phyloP scores from a whole-genome alignment of 495 filamentous ascomycete species.

The Tetracladium marchalianum region DNA sequence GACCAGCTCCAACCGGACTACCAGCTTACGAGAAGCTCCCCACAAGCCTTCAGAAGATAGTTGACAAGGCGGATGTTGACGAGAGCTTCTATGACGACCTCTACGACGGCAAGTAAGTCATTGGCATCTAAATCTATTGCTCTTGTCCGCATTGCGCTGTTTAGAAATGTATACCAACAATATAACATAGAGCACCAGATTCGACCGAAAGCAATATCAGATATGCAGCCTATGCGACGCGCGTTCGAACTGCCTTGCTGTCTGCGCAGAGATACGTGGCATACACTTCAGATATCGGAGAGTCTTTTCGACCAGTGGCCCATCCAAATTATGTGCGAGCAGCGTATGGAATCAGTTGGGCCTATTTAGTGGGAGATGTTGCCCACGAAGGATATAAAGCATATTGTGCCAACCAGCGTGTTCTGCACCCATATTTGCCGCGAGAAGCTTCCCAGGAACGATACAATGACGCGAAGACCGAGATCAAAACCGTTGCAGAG shows the following conservation, averaged over 20 bases:
- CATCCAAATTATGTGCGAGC: constrained; percentile 70
- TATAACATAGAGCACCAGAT: constrained; percentile 52
- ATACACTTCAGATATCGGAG: constrained; percentile 94
- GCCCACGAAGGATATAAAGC: constrained; percentile 92
- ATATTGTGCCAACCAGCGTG: constrained; percentile 66
- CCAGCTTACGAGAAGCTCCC: constrained; percentile 55
- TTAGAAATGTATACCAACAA: constrained; percentile 11
- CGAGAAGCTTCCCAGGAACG: constrained; percentile 19
- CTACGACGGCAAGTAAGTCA: constrained; percentile 65
- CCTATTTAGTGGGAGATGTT: constrained; percentile 85
- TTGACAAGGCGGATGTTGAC: constrained; percentile 55
- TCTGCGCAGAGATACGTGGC: constrained; percentile 93
- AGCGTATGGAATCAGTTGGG: constrained; percentile 89
- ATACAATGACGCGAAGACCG: constrained; percentile 20
- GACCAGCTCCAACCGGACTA: constrained; percentile 30
- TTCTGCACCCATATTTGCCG: constrained; percentile 17
- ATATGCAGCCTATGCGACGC: constrained; percentile 86
- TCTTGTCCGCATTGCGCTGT: background rate
- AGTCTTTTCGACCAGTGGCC: constrained; percentile 89
- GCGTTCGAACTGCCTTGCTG: constrained; percentile 79
- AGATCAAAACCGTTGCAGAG: constrained; percentile 10
- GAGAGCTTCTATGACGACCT: constrained; percentile 72
- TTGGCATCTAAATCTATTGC: background rate
- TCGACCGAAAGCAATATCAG: constrained; percentile 77
- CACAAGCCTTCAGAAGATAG: constrained; percentile 55